Evolutionary conservation across 2,329 filamentous ascomycete species (phyloP), one percentile per base, ranked within the genome.

Genomic region (Fusarium tupiense): DNA sequence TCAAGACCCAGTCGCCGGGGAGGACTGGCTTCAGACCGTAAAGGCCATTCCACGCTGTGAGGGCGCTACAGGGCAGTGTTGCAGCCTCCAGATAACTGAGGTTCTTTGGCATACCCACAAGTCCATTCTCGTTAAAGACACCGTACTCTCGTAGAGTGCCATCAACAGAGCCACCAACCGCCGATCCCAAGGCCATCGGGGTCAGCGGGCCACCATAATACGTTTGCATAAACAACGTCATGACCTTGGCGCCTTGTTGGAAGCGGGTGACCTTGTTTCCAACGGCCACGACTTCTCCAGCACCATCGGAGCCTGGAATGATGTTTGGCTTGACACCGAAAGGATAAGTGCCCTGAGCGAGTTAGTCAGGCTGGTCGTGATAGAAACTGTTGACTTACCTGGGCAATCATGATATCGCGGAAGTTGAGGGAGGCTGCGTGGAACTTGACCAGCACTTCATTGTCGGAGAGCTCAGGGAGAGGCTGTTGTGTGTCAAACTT

Each of bases 341-440:
- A 13, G 29, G 47, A 31, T 50, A 50, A n/a, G 47, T 50, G 14
- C 47, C 47, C 47, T 50, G 7, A 12, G 3, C 2, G 1, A 31
- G 47, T 50, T 9, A 17, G 20, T 50, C 10, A 13, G 7, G 4
- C 4, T 8, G 7, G 6, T 19, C 7, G 9, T 9, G 7, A 5
- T 9, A 31, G 14, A 9, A 0, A 50, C 3, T 12, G 4, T 0
- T 13, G 9, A 6, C 0, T 31, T 31, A 31, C 47, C 20, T 50
- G 47, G 7, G 47, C 47, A 6, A 31, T 50, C 47, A 50, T 50
- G 29, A 50, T 12, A 12, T 50, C 20, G 14, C 47, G 47, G 29
- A 17, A 50, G 29, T 50, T 50, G 29, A 31, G 47, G 31, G 47
- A 50, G 2, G 47, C 47, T 31, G 47, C 47, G 19, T 31, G 47